Conservation (phyloP, 345 rosid species). For the Gossypium stocksii region DNA sequence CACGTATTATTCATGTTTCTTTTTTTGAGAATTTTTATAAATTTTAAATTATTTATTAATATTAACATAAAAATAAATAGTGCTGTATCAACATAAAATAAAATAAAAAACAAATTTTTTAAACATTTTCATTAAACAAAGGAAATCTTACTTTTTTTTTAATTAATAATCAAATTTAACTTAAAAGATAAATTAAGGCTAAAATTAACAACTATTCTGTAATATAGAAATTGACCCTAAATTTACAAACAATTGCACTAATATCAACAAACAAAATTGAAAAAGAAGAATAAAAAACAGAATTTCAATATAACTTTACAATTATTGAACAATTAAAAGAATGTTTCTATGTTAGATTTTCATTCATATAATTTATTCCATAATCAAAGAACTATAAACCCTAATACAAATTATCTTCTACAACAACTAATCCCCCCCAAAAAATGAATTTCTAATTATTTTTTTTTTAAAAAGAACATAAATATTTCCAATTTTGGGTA, state of each 20-base stretch:
- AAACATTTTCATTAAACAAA: too few relatives aligned
- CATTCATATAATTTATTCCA: constrained; percentile 1
- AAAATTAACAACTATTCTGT: too few relatives aligned
- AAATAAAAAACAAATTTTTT: too few relatives aligned
- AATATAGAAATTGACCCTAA: too few relatives aligned
- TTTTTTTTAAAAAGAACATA: neutral
- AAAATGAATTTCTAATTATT: neutral
- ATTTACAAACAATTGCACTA: neutral
- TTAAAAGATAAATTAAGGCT: too few relatives aligned
- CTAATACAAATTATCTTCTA: neutral
- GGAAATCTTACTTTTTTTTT: too few relatives aligned
- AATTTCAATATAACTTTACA: neutral
- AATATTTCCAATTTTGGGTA: neutral
- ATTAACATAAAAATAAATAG: too few relatives aligned
- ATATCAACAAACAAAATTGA: neutral
- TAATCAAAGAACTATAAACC: neutral
- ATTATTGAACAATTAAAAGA: neutral
- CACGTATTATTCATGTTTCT: too few relatives aligned
- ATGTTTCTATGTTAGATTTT: neutral
- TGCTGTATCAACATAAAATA: too few relatives aligned
- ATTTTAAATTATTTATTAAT: too few relatives aligned
- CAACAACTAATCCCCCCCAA: neutral
- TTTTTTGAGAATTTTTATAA: too few relatives aligned
- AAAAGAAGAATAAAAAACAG: neutral
- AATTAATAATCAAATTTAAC: too few relatives aligned